phyloP scores from a whole-genome alignment of 2,329 filamentous ascomycete species.

The Curvularia sp. region DNA sequence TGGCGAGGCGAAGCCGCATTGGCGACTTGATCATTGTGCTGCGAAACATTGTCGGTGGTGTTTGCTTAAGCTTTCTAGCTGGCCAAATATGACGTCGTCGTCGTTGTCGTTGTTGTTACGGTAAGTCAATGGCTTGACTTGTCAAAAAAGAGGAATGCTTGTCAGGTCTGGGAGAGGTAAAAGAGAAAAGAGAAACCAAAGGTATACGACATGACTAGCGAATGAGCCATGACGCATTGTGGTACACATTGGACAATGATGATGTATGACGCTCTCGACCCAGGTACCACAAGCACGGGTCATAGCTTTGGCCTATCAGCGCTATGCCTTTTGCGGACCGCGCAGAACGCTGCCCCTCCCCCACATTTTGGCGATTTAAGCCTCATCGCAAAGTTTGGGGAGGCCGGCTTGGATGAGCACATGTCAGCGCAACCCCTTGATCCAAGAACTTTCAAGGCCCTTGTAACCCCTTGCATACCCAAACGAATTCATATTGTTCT shows the following conservation, averaged over 20 bases:
- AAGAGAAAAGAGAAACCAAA: neutral
- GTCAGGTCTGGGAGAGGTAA: neutral
- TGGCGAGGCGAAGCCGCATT: constrained; percentile 9
- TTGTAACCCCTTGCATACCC: too few species aligned
- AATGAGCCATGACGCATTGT: constrained; percentile 27
- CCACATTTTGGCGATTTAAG: constrained; percentile 29
- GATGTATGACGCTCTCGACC: constrained; percentile 33
- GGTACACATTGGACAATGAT: constrained; percentile 22
- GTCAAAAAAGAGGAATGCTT: neutral
- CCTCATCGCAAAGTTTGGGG: constrained; percentile 11
- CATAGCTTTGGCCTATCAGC: constrained; percentile 10
- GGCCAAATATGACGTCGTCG: neutral
- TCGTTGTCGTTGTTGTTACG: neutral
- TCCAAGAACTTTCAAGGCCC: neutral
- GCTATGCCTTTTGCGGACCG: constrained; percentile 6
- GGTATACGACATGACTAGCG: neutral
- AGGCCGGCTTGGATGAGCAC: neutral
- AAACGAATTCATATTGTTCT: too few species aligned
- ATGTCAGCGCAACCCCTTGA: neutral
- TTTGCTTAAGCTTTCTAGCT: neutral
- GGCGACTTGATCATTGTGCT: constrained; percentile 19
- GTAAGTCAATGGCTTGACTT: neutral
- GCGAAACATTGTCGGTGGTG: constrained; percentile 20
- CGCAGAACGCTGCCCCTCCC: constrained; percentile 16
- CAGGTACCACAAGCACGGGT: constrained; percentile 22